Evolutionary conservation across 257 asterid genomes (phyloP).

Genomic region (Osmanthus fragrans): DNA sequence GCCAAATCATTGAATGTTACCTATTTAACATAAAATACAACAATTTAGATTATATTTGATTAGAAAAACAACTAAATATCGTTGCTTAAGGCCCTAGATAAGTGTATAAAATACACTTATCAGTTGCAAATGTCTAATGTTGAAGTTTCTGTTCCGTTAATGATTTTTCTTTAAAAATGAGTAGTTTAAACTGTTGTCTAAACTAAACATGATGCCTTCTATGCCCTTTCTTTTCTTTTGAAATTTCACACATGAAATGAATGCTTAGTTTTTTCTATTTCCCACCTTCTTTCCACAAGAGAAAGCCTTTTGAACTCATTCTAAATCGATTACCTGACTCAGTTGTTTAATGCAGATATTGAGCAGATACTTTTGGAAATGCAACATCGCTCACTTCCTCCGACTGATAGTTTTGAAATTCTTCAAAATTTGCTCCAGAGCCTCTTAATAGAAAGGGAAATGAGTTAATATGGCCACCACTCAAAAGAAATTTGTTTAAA

Average conservation of each 20-base stretch:
- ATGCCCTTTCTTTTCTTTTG: neutral
- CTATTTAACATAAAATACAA: too few relatives aligned
- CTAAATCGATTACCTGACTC: slow-evolving; percentile 16
- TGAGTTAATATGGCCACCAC: too few relatives aligned
- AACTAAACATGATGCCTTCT: neutral
- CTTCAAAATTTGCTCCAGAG: slow-evolving; percentile 70
- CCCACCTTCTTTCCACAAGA: neutral
- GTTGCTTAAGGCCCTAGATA: too few relatives aligned
- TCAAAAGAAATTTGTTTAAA: too few relatives aligned
- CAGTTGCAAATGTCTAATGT: neutral
- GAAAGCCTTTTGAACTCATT: neutral
- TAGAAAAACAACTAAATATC: too few relatives aligned
- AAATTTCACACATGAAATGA: neutral
- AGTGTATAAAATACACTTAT: too few relatives aligned
- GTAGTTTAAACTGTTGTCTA: neutral
- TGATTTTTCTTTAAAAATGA: too few relatives aligned
- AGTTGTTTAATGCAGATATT: slow-evolving; percentile 63
- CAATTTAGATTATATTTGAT: too few relatives aligned
- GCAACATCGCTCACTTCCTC: slow-evolving; percentile 80
- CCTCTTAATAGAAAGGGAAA: slow-evolving; percentile 54
- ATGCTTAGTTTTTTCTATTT: neutral
- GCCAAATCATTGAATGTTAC: too few relatives aligned
- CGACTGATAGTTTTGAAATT: slow-evolving; percentile 89
- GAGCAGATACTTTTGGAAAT: slow-evolving; percentile 77
- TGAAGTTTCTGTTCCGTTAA: neutral